Base-by-base conservation (phyloP, 2,329 filamentous ascomycete species). In the Colletotrichum sp. region DNA sequence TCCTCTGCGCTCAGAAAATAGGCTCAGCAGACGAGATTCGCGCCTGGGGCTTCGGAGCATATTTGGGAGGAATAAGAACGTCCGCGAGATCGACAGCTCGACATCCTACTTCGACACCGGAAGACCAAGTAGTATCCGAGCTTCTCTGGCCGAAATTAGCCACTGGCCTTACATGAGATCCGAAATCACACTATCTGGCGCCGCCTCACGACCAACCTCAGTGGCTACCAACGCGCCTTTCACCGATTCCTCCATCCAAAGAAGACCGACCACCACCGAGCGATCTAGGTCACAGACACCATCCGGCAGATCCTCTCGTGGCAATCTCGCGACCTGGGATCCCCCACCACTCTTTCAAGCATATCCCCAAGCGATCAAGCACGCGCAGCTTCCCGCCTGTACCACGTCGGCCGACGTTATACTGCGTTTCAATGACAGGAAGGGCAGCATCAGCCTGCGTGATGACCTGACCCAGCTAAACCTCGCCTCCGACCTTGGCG, bases 321-420 rank as follows among this genome's bases (percentile, higher is more conserved):
- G 83, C 32, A 81, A 83, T 5, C 77, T 87, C 28, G 83, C 85
- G 6, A 83, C 85, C 15, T 95, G 93, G 93, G 90, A 91, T 72
- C 90, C 93, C 18, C 94, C 95, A 8, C 94, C 95, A 3, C 86
- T 98, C 15, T 98, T 96, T 83, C 94, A 98, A 82, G 95, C 95
- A 15, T 98, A 96, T 82, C 94, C 95, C 0, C 96, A 98, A 83
- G 92, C 95, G 4, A 90, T 95, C 78, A 96, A 94, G 80, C 92
- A 97, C 82, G 92, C 92, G 13, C 92, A 90, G 18, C 87, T 98
- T 5, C 90, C 93, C 30, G 90, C 94, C 18, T 93, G 93, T 48
- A 91, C 90, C 3, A 85, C 94, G 13, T 91, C 94, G 2, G 90
- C 93, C 3, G 96, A 98, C 76, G 85, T 90, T 1, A 90, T 97